Conservation (phyloP, 2,329 filamentous ascomycete genomes). For the Fusarium praegraminearum region DNA sequence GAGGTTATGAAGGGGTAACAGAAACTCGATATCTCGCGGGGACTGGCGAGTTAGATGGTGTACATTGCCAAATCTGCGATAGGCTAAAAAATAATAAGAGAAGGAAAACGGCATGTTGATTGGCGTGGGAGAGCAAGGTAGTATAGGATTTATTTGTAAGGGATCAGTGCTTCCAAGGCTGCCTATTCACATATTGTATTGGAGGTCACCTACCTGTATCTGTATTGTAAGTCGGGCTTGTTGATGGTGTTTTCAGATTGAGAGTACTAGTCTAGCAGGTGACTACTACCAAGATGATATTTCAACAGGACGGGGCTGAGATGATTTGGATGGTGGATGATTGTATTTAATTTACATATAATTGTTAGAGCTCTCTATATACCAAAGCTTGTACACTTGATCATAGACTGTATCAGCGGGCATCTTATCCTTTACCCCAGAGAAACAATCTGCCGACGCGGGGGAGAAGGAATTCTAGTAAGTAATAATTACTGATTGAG, state of each 20-base stretch:
- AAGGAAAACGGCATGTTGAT: constrained; percentile 11
- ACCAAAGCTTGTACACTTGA: neutral
- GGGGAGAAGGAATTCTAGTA: constrained; percentile 17
- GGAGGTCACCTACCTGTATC: neutral
- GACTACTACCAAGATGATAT: neutral
- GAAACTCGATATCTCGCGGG: constrained; percentile 47
- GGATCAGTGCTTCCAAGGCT: neutral
- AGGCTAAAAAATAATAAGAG: constrained; percentile 19
- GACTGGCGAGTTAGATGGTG: constrained; percentile 45
- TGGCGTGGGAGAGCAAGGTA: constrained; percentile 10
- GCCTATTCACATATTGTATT: neutral
- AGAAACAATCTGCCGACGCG: constrained; percentile 23
- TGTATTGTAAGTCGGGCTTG: neutral
- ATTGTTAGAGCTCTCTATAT: neutral
- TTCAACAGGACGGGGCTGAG: neutral
- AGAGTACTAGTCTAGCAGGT: neutral
- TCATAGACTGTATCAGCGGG: neutral
- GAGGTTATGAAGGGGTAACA: constrained; percentile 50
- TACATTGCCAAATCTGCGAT: constrained; percentile 24
- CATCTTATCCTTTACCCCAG: constrained; percentile 34
- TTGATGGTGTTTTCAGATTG: constrained; percentile 24
- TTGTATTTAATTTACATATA: neutral
- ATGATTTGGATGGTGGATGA: neutral
- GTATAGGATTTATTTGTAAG: neutral
- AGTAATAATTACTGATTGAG: constrained; percentile 16